Conservation (phyloP, 495 filamentous ascomycete species). For the Aeminium ludgeri region DNA sequence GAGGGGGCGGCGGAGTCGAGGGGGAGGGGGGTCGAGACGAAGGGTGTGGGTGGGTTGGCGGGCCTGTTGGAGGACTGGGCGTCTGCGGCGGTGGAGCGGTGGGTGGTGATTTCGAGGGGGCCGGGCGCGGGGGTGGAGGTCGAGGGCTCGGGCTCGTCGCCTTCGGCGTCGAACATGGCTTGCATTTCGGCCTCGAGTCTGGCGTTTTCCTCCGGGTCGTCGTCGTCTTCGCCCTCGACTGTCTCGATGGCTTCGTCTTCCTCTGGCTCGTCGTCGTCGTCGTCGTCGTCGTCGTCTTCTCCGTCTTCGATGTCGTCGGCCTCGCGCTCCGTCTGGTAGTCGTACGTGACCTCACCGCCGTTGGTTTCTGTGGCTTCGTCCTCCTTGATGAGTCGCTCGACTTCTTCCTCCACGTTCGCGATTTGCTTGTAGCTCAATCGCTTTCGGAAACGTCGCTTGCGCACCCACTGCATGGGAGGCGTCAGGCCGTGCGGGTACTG, state of each 20-base stretch:
- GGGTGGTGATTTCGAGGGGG: constrained; percentile 1
- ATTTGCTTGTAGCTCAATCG: constrained; percentile 69
- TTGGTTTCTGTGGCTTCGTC: constrained; percentile 41
- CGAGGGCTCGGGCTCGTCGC: constrained; percentile 25
- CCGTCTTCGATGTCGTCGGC: background rate
- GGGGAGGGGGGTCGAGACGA: constrained; percentile 10
- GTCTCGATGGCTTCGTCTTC: constrained; percentile 2
- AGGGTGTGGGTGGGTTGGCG: no score
- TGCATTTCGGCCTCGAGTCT: constrained; percentile 15
- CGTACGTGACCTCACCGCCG: constrained; percentile 22
- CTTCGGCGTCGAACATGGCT: constrained; percentile 13
- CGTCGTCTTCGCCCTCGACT: constrained; percentile 1
- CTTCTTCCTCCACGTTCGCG: constrained; percentile 70
- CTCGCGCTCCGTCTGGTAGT: constrained; percentile 22
- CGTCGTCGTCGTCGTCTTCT: background rate
- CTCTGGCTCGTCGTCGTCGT: constrained; percentile 12
- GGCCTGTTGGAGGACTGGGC: constrained; percentile 7
- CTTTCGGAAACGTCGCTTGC: constrained; percentile 73
- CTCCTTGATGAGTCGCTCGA: constrained; percentile 54
- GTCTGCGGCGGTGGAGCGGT: constrained; percentile 1
- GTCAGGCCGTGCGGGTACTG: constrained; percentile 88
- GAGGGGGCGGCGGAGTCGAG: constrained; percentile 8
- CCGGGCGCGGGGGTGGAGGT: constrained; percentile 9
- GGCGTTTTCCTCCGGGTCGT: constrained; percentile 6
- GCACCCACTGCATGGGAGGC: constrained; percentile 72